Evolutionary conservation across 2,329 filamentous ascomycete species (phyloP).

Genomic region (Penicillium brevicompactum): DNA sequence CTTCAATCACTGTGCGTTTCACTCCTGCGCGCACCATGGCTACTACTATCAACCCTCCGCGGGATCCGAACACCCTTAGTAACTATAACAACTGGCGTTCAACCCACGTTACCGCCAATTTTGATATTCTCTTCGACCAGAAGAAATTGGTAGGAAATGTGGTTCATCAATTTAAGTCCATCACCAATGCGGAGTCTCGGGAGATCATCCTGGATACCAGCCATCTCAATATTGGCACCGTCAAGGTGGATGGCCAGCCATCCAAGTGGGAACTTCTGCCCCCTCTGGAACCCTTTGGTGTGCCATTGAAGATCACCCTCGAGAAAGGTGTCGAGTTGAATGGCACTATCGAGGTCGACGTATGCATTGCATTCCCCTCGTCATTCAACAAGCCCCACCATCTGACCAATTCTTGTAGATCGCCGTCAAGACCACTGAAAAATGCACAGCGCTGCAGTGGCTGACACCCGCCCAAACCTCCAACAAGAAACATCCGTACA

Average conservation of each 20-base stretch:
- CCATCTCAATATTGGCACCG: slow-evolving; percentile 70
- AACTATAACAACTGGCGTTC: slow-evolving; percentile 91
- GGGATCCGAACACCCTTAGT: slow-evolving; percentile 86
- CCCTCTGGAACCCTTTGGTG: slow-evolving; percentile 68
- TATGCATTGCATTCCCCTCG: slow-evolving; percentile 25
- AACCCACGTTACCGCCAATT: slow-evolving; percentile 76
- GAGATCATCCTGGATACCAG: slow-evolving; percentile 90
- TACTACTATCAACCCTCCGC: slow-evolving; percentile 49
- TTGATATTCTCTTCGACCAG: slow-evolving; percentile 80
- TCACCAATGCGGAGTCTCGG: slow-evolving; percentile 70
- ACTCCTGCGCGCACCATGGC: slow-evolving; percentile 39
- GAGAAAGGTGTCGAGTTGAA: slow-evolving; percentile 50
- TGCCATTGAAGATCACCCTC: slow-evolving; percentile 51
- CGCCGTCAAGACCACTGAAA: slow-evolving; percentile 75
- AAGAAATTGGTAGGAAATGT: slow-evolving; percentile 78
- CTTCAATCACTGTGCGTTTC: slow-evolving; percentile 4
- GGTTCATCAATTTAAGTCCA: slow-evolving; percentile 72
- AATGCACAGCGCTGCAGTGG: slow-evolving; percentile 94
- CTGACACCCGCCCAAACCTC: slow-evolving; percentile 89
- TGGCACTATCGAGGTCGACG: slow-evolving; percentile 51
- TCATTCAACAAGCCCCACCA: slow-evolving; percentile 1
- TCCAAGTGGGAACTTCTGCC: slow-evolving; percentile 71
- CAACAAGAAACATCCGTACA: slow-evolving; percentile 94
- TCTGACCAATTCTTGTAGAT: slow-evolving; percentile 50
- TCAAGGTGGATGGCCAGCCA: slow-evolving; percentile 68